These are phyloP conservation scores for Penstemon barbatus DNA, from an alignment of 257 asterid species.

Conservation along the genomic window DNA sequence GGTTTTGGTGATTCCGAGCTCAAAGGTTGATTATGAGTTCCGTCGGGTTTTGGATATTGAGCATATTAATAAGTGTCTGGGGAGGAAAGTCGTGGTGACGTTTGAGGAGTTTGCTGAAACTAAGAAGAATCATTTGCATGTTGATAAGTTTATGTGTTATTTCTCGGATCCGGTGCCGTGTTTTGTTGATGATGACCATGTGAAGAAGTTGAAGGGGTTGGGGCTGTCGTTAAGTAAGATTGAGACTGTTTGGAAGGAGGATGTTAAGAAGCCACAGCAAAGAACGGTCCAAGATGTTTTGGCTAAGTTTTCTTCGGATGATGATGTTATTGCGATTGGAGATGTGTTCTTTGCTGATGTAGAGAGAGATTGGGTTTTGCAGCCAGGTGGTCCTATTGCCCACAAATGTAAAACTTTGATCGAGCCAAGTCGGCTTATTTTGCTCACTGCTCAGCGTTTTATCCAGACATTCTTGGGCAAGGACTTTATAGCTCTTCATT, in stretches of 20 bases:
- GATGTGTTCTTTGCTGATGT: constrained; percentile 95
- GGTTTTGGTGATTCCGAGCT: constrained; percentile 78
- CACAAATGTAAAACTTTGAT: constrained; percentile 80
- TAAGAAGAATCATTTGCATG: constrained; percentile 61
- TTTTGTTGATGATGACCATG: constrained; percentile 78
- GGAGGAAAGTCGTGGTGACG: constrained; percentile 73
- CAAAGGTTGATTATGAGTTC: constrained; percentile 84
- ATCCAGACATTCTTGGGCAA: constrained; percentile 90
- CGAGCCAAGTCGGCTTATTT: constrained; percentile 85
- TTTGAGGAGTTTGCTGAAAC: constrained; percentile 77
- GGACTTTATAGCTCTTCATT: constrained; percentile 87
- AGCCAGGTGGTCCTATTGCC: constrained; percentile 92
- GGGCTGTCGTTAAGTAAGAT: constrained; percentile 76
- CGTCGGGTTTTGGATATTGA: constrained; percentile 75
- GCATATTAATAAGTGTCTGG: constrained; percentile 78
- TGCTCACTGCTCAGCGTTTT: constrained; percentile 95
- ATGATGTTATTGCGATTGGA: constrained; percentile 87
- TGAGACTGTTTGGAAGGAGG: constrained; percentile 85
- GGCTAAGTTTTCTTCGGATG: constrained; percentile 60
- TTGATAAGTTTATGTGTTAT: constrained; percentile 78
- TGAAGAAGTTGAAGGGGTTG: constrained; percentile 75
- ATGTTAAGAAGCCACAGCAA: constrained; percentile 74
- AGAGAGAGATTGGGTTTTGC: constrained; percentile 89
- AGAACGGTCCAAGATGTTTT: constrained; percentile 64
- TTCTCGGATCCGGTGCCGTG: constrained; percentile 88